Evolutionary conservation across 73 alveolate species (phyloP).

Genomic region (Tetrahymena malaccensis): DNA sequence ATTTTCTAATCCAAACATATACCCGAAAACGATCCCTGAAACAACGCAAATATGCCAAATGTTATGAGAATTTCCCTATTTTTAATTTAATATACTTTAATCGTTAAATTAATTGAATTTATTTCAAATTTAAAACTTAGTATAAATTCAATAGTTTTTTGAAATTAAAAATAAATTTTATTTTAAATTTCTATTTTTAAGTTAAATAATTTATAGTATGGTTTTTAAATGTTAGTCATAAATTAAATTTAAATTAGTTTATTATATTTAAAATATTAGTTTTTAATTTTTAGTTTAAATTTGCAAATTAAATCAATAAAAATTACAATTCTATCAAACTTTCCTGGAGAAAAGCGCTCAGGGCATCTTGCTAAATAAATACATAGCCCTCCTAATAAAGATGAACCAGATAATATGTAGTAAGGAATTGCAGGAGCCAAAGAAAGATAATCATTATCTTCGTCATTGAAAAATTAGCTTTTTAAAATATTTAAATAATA

Average conservation of each 20-base stretch:
- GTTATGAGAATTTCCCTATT: neutral
- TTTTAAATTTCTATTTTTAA: too few relatives aligned
- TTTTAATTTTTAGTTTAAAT: too few relatives aligned
- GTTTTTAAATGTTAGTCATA: too few relatives aligned
- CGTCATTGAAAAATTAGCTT: slow-evolving; percentile 1
- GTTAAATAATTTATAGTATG: too few relatives aligned
- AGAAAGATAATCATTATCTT: slow-evolving; percentile 34
- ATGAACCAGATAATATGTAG: slow-evolving; percentile 34
- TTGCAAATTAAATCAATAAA: neutral
- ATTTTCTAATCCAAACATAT: neutral
- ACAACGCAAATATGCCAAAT: neutral
- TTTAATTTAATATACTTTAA: neutral
- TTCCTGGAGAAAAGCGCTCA: slow-evolving; percentile 71
- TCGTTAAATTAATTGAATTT: too few relatives aligned
- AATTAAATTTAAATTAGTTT: too few relatives aligned
- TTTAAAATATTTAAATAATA: neutral
- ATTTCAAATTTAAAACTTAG: too few relatives aligned
- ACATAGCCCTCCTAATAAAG: slow-evolving; percentile 39
- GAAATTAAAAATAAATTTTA: too few relatives aligned
- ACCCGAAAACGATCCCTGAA: neutral
- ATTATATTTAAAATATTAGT: too few relatives aligned
- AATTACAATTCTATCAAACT: slow-evolving; percentile 71
- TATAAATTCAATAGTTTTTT: too few relatives aligned
- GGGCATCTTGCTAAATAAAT: slow-evolving; percentile 73
- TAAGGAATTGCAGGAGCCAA: slow-evolving; percentile 18